Base-by-base conservation (phyloP, 495 filamentous ascomycete species). In the Penicillium argentinense region DNA sequence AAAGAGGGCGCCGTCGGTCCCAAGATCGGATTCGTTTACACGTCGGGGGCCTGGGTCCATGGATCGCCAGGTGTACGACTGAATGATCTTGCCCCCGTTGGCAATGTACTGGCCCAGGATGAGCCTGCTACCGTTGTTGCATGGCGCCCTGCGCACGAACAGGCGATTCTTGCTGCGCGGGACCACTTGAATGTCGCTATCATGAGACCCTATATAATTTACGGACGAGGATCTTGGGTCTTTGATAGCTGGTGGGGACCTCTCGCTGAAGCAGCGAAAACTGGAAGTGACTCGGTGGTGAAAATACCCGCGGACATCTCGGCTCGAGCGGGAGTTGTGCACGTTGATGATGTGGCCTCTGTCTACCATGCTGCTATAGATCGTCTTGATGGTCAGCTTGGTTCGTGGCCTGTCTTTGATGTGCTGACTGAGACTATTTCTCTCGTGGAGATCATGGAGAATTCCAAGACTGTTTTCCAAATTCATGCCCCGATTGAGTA, bases 11-110 rank as follows among this genome's bases (percentile, higher is more conserved):
- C 54, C 7, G 26, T 34, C 16, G 38, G 49, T 12, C 57, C 58
- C 6, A 76, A 72, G 52, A 47, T 76, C 14, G 72, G 68, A 5
- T 76, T 64, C 24, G 62, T 76, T 11, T 76, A 74, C 29, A 57
- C 51, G 23, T 66, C 60, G n/a, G 69, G 72, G 4, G 63, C 51
- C 0, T 74, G 71, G 71, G 59, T 74, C 1, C 62, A 74, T 41
- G 71, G 72, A 8, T 64, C 57, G 0, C 55, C 53, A 2, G 14
- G 26, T 5, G 33, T 38, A 4, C 57, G 57, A 0, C 58, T 71
- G 13, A 62, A 53, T 24, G 68, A 73, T 23, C 42, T 71, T 2
- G 38, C 49, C 21, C 56, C 59, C 7, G 58, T 68, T 9, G 67
- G 49, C 7, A 47, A 36, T 18, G 17, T 11, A 1, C n/a, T 9